phyloP scores from a whole-genome alignment of 2,329 filamentous ascomycete species.

The Aspergillus arachidicola region DNA sequence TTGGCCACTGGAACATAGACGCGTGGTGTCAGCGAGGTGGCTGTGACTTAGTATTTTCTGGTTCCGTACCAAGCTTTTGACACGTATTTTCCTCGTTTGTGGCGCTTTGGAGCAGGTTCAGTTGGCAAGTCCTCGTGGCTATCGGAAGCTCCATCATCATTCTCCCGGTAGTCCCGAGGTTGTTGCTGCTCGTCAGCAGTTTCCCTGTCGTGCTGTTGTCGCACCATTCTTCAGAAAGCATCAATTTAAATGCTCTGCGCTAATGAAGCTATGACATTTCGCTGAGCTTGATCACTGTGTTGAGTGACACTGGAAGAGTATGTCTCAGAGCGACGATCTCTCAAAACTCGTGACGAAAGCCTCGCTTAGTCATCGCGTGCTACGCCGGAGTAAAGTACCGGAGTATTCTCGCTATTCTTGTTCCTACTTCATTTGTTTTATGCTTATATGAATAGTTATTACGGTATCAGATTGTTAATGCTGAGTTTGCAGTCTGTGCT shows the following conservation, averaged over 20 bases:
- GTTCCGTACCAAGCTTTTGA: slow-evolving; percentile 25
- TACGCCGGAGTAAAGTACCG: background rate
- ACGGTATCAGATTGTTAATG: too few species aligned
- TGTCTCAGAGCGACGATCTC: background rate
- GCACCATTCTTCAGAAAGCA: background rate
- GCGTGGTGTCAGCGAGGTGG: background rate
- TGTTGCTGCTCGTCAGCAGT: background rate
- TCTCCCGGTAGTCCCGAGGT: background rate
- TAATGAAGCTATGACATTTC: background rate
- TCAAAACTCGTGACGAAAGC: background rate
- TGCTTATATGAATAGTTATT: background rate
- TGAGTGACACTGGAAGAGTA: background rate
- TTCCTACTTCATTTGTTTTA: background rate
- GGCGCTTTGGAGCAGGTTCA: slow-evolving; percentile 5
- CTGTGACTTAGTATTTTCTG: background rate
- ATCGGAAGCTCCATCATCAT: background rate
- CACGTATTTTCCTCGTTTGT: slow-evolving; percentile 24
- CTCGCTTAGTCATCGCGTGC: background rate
- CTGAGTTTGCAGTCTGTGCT: too few species aligned
- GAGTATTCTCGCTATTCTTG: background rate
- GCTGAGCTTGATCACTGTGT: background rate
- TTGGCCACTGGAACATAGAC: slow-evolving; percentile 12
- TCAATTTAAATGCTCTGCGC: background rate
- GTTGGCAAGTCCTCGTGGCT: background rate
- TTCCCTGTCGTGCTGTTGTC: background rate